Evolutionary conservation across 2,329 filamentous ascomycete genomes (phyloP), one percentile per base, ranked within the genome.

Genomic region (Biscogniauxia mediterranea): DNA sequence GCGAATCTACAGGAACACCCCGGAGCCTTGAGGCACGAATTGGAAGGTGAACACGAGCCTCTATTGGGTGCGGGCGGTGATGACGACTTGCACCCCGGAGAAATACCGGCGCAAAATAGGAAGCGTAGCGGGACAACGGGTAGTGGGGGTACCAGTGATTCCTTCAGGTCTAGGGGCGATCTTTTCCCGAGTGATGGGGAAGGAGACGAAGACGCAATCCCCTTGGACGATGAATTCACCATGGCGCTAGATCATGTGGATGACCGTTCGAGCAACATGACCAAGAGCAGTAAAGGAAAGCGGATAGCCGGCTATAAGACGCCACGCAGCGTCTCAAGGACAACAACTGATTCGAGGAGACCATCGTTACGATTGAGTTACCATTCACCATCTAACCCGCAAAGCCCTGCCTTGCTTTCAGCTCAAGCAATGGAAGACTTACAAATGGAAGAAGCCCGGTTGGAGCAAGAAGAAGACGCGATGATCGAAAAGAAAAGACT

Each of bases 141-240:
- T 4, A 96, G 92, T 13, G 89, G 89, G 50, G 89, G 89, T 65
- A 97, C 93, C 0, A 90, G 87, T 26, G 93, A 94, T 73, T 97
- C 93, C 5, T 87, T 90, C 65, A 90, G 93, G 69, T 97, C 93
- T 11, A 83, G 94, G 54, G 93, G 93, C 1, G 94, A 98, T 76
- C 80, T 98, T 13, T 95, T 97, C 67, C 92, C 92, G 0, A 97
- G 93, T 69, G 93, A 96, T 64, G 86, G 84, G 54, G 86, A 89
- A 70, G 92, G 93, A 57, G 92, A 96, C 65, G 93, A 96, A 74
- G 94, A 98, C 76, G 94, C 94, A 0, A 86, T 97, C n/a, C 91
- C 93, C 13, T 78, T 98, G 19, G 92, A 94, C 69, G 94, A 97
- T 72, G 93, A 97, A 71, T 96, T 98, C 69, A 91, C 93, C 2